Percentiles rank a stretch among this genome's conserved stretches.
phyloP scores from a whole-genome alignment of 768 basidiomycete species.

The Mrakia frigida region DNA sequence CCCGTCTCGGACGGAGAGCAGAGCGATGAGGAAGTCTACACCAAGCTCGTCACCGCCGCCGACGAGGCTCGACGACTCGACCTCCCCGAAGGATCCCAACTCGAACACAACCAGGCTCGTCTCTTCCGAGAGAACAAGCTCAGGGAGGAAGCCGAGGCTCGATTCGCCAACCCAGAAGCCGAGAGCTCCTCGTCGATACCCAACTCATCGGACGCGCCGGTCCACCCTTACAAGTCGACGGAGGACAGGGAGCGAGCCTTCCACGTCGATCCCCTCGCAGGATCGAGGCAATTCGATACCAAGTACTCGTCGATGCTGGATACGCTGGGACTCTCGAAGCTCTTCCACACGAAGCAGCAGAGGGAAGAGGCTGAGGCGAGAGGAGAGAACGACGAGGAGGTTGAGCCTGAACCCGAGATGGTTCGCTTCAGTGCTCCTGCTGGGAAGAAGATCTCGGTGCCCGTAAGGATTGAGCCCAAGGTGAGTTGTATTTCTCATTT shows the following conservation, averaged over 20 bases:
- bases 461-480: conserved; percentile 96
- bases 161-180: neutral
- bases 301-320: conserved; percentile 57
- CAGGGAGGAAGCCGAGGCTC: conserved; percentile 28
- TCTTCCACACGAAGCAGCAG: conserved; percentile 42
- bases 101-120: conserved; percentile 74
- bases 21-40: conserved; percentile 57
- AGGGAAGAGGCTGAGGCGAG: conserved; percentile 47
- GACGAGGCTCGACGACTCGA: conserved; percentile 81
- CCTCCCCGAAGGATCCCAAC: conserved; percentile 52
- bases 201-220: neutral
- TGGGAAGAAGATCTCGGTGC: conserved; percentile 86
- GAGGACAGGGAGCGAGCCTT: conserved; percentile 13
- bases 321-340: conserved; percentile 51
- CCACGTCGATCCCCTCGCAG: conserved; percentile 77
- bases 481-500: conserved; percentile 46
- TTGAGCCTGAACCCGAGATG: conserved; percentile 47
- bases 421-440: conserved; percentile 64
- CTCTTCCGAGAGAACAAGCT: conserved; percentile 67
- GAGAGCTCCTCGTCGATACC: neutral
- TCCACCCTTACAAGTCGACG: neutral
- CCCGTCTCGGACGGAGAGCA: conserved; percentile 94
- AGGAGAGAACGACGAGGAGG: conserved; percentile 47
- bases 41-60: conserved; percentile 56
- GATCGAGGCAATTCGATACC: conserved; percentile 76